A percentile compares a stretch with the other conserved stretches of the same genome.
Evolutionary conservation across 2,329 filamentous ascomycete genomes (phyloP).

Genomic region (Elsinoe fawcettii): DNA sequence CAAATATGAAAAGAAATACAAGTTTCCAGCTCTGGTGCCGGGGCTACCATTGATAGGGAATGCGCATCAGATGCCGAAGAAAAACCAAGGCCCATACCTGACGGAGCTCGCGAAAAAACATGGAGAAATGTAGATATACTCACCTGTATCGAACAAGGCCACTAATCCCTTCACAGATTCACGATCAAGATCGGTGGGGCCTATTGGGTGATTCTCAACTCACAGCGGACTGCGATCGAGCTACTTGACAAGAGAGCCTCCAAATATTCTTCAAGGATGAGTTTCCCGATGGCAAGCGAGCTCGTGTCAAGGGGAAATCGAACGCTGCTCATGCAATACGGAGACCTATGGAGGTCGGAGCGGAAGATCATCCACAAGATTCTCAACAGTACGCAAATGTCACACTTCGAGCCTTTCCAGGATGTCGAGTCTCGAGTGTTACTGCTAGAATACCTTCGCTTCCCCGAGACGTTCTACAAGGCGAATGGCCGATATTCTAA

Average conservation of each 20-base stretch:
- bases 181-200: slow-evolving; percentile 36
- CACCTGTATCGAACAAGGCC: neutral
- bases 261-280: slow-evolving; percentile 38
- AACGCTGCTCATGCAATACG: slow-evolving; percentile 29
- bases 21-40: slow-evolving; percentile 3
- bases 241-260: slow-evolving; percentile 40
- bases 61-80: slow-evolving; percentile 1
- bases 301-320: slow-evolving; percentile 26
- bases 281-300: slow-evolving; percentile 21
- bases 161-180: slow-evolving; percentile 4
- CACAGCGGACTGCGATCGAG: slow-evolving; percentile 34
- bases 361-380: slow-evolving; percentile 30
- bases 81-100: neutral
- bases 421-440: slow-evolving; percentile 27
- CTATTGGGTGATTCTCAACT: slow-evolving; percentile 38
- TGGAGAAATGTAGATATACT: slow-evolving; percentile 8
- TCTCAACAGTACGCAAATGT: slow-evolving; percentile 23
- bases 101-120: slow-evolving; percentile 6
- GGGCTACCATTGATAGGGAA: slow-evolving; percentile 11
- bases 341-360: slow-evolving; percentile 24
- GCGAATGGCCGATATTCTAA: slow-evolving; percentile 27
- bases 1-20: neutral
- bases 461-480: slow-evolving; percentile 24
- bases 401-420: slow-evolving; percentile 28
- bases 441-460: slow-evolving; percentile 24